A percentile compares a stretch with the other conserved stretches of the same genome.
Evolutionary conservation across 2,329 filamentous ascomycete species (phyloP).

Genomic region (Arthrobotrys pseudoclavata): DNA sequence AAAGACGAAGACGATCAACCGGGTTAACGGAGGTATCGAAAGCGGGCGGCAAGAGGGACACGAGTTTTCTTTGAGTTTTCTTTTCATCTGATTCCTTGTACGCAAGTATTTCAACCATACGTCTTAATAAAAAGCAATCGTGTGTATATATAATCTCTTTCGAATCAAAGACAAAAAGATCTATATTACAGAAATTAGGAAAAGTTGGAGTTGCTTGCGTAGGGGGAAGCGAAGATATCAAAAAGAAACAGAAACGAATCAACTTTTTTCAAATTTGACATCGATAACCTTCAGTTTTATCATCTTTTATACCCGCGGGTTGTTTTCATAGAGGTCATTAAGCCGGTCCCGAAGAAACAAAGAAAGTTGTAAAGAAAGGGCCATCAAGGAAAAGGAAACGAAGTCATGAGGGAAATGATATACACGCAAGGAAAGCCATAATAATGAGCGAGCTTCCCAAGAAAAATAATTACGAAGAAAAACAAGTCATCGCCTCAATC

Average conservation of each 20-base stretch:
- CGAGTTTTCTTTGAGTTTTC: neutral
- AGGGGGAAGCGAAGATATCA: neutral
- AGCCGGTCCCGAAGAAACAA: neutral
- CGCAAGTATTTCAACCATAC: conserved; percentile 30
- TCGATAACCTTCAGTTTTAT: neutral
- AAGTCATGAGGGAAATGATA: neutral
- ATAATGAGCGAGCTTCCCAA: neutral
- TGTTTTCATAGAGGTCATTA: conserved; percentile 16
- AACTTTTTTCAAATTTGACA: conserved; percentile 11
- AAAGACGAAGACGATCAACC: neutral
- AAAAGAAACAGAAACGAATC: neutral
- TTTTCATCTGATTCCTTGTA: neutral
- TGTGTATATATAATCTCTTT: conserved; percentile 8
- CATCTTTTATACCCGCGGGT: neutral
- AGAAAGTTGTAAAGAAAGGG: neutral
- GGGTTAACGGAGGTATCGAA: neutral
- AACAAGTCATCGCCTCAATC: neutral
- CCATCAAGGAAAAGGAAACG: neutral
- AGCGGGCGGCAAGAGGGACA: neutral
- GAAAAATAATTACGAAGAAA: conserved; percentile 2
- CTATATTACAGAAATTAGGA: conserved; percentile 15
- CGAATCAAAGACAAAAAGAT: neutral
- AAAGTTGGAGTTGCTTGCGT: no score
- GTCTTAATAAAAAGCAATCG: conserved; percentile 12
- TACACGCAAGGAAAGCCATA: conserved; percentile 2